Evolutionary conservation across 2,329 filamentous ascomycete species (phyloP).

Genomic region (Colletotrichum tabaci): DNA sequence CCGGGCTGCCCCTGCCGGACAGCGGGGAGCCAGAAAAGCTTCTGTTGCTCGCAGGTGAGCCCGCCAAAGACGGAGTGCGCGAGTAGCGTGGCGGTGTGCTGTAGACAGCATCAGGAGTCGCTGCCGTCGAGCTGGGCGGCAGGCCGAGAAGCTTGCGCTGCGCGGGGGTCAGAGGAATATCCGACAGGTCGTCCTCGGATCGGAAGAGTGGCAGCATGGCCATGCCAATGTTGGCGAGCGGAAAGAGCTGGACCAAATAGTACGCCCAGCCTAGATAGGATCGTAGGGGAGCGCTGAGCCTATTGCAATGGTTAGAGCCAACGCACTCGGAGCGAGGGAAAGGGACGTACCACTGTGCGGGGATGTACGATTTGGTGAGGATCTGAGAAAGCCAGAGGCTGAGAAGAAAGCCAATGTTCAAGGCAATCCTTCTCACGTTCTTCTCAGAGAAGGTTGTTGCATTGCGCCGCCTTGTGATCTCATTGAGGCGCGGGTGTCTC

Average conservation of each 20-base stretch:
- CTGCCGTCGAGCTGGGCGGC: slow-evolving; percentile 72
- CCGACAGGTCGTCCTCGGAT: slow-evolving; percentile 82
- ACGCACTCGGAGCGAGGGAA: slow-evolving; percentile 2
- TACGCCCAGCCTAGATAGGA: slow-evolving; percentile 61
- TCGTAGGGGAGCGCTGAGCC: slow-evolving; percentile 27
- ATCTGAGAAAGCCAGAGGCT: slow-evolving; percentile 55
- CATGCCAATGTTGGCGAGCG: slow-evolving; percentile 78
- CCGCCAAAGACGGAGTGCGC: slow-evolving; percentile 76
- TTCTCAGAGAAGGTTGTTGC: slow-evolving; percentile 83
- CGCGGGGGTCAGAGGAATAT: slow-evolving; percentile 91
- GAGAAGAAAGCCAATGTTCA: slow-evolving; percentile 72
- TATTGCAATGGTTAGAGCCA: slow-evolving; percentile 19
- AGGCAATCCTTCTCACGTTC: slow-evolving; percentile 79
- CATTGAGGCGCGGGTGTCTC: slow-evolving; percentile 89
- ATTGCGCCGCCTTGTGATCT: slow-evolving; percentile 87
- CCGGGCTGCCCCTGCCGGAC: slow-evolving; percentile 69
- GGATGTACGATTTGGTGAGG: slow-evolving; percentile 54
- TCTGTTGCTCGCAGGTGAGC: slow-evolving; percentile 73
- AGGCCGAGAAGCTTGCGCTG: slow-evolving; percentile 90
- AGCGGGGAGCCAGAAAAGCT: slow-evolving; percentile 72
- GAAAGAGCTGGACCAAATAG: slow-evolving; percentile 67
- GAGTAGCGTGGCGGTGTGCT: slow-evolving; percentile 91
- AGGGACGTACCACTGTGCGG: slow-evolving; percentile 56
- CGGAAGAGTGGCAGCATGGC: slow-evolving; percentile 82
- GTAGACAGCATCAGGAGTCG: slow-evolving; percentile 77